phyloP scores from a whole-genome alignment of 768 basidiomycete genomes.

The Hysterangium stoloniferum region DNA sequence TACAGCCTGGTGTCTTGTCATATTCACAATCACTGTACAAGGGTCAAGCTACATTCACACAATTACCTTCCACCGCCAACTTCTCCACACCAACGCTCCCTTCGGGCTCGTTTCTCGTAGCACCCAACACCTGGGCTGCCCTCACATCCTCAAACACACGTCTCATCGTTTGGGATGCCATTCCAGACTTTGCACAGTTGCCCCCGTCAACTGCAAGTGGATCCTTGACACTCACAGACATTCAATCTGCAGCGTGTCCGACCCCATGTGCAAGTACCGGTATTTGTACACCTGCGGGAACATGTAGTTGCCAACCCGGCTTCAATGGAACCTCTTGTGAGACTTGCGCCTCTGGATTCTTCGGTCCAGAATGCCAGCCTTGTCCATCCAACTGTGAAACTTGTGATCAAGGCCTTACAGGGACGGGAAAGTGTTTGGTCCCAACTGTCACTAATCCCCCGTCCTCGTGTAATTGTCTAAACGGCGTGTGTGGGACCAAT shows the following conservation, averaged over 20 bases:
- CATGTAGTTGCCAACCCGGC: constrained; percentile 63
- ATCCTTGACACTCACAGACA: constrained; percentile 53
- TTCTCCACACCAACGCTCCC: constrained; percentile 36
- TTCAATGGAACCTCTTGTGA: constrained; percentile 80
- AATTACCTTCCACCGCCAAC: constrained; percentile 45
- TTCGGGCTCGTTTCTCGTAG: constrained; percentile 58
- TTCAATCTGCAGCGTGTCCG: constrained; percentile 69
- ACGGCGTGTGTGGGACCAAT: constrained; percentile 63
- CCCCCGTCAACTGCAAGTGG: constrained; percentile 33
- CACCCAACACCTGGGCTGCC: constrained; percentile 61
- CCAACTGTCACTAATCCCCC: constrained; percentile 43
- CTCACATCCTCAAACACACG: constrained; percentile 46
- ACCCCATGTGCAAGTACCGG: constrained; percentile 69
- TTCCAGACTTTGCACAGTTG: constrained; percentile 68
- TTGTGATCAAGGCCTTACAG: constrained; percentile 77
- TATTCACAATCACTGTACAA: constrained; percentile 58
- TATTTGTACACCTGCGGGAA: constrained; percentile 61
- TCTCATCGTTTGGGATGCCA: constrained; percentile 68
- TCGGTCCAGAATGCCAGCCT: constrained; percentile 61
- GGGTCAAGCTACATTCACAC: constrained; percentile 52
- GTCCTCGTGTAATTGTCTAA: constrained; percentile 71
- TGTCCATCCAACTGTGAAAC: constrained; percentile 61
- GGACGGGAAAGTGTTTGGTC: constrained; percentile 64
- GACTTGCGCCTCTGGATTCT: constrained; percentile 64
- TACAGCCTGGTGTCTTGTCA: constrained; percentile 60